phyloP scores from a whole-genome alignment of 2,329 filamentous ascomycete genomes.

The Phaeosphaeriaceae sp. region DNA sequence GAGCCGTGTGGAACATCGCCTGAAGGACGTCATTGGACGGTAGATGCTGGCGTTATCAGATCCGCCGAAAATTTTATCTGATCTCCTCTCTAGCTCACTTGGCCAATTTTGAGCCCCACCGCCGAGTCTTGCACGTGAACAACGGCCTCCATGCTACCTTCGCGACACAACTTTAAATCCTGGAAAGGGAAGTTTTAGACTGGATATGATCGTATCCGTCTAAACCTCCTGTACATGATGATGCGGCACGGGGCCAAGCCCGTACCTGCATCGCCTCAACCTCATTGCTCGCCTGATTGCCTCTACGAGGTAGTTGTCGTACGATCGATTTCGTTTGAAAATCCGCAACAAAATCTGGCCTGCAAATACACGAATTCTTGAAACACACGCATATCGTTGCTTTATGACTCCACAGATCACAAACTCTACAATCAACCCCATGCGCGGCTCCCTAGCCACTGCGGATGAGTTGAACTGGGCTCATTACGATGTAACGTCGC shows the following conservation, averaged over 20 bases:
- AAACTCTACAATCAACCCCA: no score
- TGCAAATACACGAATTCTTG: no score
- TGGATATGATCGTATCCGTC: neutral
- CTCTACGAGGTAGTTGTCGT: neutral
- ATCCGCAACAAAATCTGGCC: neutral
- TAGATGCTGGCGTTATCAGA: slow-evolving; percentile 16
- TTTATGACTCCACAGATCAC: no score
- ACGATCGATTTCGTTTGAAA: neutral
- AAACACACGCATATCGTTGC: no score
- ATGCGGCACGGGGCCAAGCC: slow-evolving; percentile 1
- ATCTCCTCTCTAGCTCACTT: slow-evolving; percentile 21
- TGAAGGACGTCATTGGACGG: slow-evolving; percentile 12
- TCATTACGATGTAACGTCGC: no score
- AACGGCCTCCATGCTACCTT: neutral
- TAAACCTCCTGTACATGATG: neutral
- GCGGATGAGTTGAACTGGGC: no score
- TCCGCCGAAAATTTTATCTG: slow-evolving; percentile 29
- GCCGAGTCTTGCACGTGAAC: neutral
- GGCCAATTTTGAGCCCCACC: slow-evolving; percentile 7
- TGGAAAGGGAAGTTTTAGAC: neutral
- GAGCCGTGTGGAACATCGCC: neutral
- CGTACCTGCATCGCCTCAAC: slow-evolving; percentile 1
- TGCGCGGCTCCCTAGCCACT: no score
- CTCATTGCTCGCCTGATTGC: neutral
- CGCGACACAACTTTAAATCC: neutral